Evolutionary conservation across 2,329 filamentous ascomycete species (phyloP), one percentile per base, ranked within the genome.

Genomic region (Cytospora chrysosperma): DNA sequence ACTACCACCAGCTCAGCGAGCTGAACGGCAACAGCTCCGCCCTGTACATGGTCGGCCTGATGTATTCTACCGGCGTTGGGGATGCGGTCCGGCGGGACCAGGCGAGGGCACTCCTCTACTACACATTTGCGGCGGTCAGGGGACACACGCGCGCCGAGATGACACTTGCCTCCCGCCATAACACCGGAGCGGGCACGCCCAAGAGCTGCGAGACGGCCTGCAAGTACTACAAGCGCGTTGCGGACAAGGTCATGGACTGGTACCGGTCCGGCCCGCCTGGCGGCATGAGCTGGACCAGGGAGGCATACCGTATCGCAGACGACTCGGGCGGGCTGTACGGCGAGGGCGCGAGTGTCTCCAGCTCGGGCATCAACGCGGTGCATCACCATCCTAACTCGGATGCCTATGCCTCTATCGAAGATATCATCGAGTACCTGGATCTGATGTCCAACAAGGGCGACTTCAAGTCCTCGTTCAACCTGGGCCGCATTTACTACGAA

Each of bases 11-110:
- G 66, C 83, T 99, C 60, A 92, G 94, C 3, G 82, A 83, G 21
- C 75, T 88, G 64, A 85, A 90, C 68, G 95, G 94, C 52, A 98
- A 99, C 75, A 89, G 87, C 68, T 96, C 94, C 15, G 95, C 95
- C 1, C 92, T 98, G 75, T 90, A 96, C 76, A 97, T 99, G 94
- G 75, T 98, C 54, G 95, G 92, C 0, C 87, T 99, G 70, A 95
- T 97, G 85, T 94, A 99, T 76, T 93, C 93, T 40, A 99, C 95
- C 0, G 95, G 95, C 0, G 83, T 99, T 63, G 93, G 92, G 19
- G 87, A 87, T 34, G 88, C 88, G 1, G 91, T 97, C 7, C 85
- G 91, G 72, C 85, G 86, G 51, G 91, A 99, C 71, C 95, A 98
- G 77, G 93, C 93, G 13, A 93, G 92, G 76, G 92, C 95, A 4